Conservation (phyloP, 2,329 filamentous ascomycete genomes). For the Colletotrichum ledebouriae region DNA sequence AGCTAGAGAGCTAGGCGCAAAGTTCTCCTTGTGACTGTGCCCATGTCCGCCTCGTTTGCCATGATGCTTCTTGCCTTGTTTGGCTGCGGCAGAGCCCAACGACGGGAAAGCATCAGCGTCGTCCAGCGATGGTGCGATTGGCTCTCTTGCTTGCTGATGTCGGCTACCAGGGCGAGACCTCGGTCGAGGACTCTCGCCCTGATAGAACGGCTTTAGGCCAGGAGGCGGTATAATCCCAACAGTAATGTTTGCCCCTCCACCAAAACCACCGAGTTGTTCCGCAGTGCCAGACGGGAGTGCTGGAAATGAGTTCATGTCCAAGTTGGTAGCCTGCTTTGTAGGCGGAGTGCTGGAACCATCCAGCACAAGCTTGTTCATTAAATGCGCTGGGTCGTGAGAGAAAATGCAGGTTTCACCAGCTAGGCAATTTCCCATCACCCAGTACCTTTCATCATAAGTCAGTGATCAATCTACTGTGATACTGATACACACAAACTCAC, state of each 20-base stretch:
- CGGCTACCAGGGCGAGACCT: slow-evolving; percentile 89
- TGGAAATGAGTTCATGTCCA: slow-evolving; percentile 86
- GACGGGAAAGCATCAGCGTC: slow-evolving; percentile 97
- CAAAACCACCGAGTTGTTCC: slow-evolving; percentile 69
- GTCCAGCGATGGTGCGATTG: slow-evolving; percentile 82
- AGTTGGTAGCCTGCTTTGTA: slow-evolving; percentile 78
- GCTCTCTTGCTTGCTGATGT: slow-evolving; percentile 74
- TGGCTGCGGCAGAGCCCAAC: slow-evolving; percentile 80
- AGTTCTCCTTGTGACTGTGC: slow-evolving; percentile 76
- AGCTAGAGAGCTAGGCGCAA: slow-evolving; percentile 81
- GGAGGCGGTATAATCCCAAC: slow-evolving; percentile 75
- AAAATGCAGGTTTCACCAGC: slow-evolving; percentile 96
- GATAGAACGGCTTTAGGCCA: slow-evolving; percentile 75
- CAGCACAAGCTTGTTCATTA: slow-evolving; percentile 84
- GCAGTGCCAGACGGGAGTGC: slow-evolving; percentile 73
- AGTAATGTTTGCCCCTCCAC: slow-evolving; percentile 66
- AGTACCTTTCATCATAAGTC: slow-evolving; percentile 74
- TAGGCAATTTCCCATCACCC: slow-evolving; percentile 94
- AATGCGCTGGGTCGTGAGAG: slow-evolving; percentile 91
- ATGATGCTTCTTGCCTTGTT: slow-evolving; percentile 90
- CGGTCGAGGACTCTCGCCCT: slow-evolving; percentile 74
- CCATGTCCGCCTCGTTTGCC: slow-evolving; percentile 90
- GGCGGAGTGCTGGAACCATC: slow-evolving; percentile 77
- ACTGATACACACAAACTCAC: slow-evolving; percentile 67
- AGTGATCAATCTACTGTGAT: not conserved